Evolutionary conservation across 78 protist genomes (phyloP).

Genomic region (Carpediemonas membranifera): DNA sequence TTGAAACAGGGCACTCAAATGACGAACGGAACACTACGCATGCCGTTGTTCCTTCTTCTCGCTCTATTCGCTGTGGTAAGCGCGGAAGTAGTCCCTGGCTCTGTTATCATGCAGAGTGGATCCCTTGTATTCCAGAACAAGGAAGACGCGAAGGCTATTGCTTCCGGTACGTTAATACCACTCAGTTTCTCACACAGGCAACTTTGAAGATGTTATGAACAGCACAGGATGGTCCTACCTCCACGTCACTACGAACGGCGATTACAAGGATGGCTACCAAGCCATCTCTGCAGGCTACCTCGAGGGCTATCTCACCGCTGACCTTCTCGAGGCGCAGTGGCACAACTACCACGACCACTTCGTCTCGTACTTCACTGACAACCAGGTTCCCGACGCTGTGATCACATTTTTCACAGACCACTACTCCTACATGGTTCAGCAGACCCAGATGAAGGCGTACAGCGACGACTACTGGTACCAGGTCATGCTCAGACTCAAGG

Average conservation of each 20-base stretch:
- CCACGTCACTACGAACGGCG: conserved; percentile 24
- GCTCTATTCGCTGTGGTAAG: no score
- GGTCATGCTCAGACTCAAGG: conserved; percentile 15
- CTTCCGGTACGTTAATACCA: no score
- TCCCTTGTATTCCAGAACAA: no score
- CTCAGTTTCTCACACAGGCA: no score
- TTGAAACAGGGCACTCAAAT: no score
- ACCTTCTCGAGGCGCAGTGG: conserved; percentile 28
- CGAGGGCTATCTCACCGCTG: conserved; percentile 36
- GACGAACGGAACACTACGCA: no score
- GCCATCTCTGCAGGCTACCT: conserved; percentile 43
- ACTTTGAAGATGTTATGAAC: no score
- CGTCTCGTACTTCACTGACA: conserved; percentile 5
- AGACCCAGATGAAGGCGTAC: conserved; percentile 2
- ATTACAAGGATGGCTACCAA: conserved; percentile 8
- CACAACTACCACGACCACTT: conserved; percentile 6
- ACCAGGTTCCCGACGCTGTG: conserved; percentile 1
- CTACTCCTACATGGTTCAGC: not conserved
- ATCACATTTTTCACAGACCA: conserved; percentile 14
- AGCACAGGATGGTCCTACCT: conserved; percentile 40
- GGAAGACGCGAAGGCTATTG: no score
- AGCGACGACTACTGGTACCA: conserved; percentile 40
- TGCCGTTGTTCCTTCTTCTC: no score
- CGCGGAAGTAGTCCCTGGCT: no score
- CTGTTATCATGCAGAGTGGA: no score